These are phyloP conservation scores for Alternaria ethzedia DNA, from an alignment of 2,329 filamentous ascomycete genomes.

Conservation along the genomic window DNA sequence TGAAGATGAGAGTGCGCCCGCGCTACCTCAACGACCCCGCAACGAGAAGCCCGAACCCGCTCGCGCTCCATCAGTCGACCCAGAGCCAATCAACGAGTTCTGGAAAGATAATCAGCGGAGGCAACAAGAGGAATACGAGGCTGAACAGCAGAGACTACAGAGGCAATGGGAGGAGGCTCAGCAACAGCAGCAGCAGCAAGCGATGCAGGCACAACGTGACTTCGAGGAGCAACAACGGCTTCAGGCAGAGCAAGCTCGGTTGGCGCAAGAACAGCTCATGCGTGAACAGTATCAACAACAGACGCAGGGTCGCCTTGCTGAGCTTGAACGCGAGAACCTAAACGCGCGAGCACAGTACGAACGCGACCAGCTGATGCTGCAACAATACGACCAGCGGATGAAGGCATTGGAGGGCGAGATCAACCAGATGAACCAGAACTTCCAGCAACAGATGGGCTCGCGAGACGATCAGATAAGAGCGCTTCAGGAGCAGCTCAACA, in stretches of 20 bases:
- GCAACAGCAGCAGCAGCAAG: constrained; percentile 79
- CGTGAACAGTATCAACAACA: constrained; percentile 91
- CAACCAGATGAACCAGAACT: constrained; percentile 78
- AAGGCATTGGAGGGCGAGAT: constrained; percentile 92
- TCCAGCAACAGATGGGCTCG: constrained; percentile 82
- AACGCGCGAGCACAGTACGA: constrained; percentile 95
- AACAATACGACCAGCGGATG: constrained; percentile 92
- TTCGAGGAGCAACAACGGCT: constrained; percentile 94
- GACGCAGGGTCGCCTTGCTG: constrained; percentile 92
- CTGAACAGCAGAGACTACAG: constrained; percentile 87
- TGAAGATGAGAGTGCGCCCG: constrained; percentile 80
- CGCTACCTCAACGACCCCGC: constrained; percentile 76
- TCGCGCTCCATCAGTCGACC: constrained; percentile 75
- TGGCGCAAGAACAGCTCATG: constrained; percentile 88
- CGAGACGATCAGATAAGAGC: constrained; percentile 94
- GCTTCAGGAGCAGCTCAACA: constrained; percentile 95
- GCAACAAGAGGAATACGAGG: constrained; percentile 93
- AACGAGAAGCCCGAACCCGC: constrained; percentile 68
- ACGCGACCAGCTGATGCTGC: constrained; percentile 93
- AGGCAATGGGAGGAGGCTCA: constrained; percentile 85
- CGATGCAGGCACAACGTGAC: constrained; percentile 86
- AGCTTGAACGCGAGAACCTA: constrained; percentile 93
- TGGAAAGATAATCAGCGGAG: constrained; percentile 93
- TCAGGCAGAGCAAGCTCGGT: constrained; percentile 85
- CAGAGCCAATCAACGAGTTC: constrained; percentile 95